phyloP scores from a whole-genome alignment of 345 rosid genomes.

The Durio zibethinus region DNA sequence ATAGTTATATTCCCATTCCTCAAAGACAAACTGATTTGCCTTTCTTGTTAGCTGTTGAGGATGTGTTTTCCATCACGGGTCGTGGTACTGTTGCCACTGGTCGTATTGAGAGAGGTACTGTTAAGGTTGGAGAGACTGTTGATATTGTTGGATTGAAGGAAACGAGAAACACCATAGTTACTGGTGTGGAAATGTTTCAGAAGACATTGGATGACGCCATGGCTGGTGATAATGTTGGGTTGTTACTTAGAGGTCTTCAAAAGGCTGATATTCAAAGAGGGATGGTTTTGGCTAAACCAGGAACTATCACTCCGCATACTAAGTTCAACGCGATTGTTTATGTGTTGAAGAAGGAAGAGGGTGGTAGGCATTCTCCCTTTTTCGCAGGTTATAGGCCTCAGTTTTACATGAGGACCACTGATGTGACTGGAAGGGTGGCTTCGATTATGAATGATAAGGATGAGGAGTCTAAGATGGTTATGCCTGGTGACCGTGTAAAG shows the following conservation, averaged over 20 bases:
- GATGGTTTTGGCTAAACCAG: conserved; percentile 92
- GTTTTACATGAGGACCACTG: conserved; percentile 95
- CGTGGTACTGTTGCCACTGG: conserved; percentile 95
- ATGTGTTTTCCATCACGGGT: conserved; percentile 86
- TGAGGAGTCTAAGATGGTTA: conserved; percentile 96
- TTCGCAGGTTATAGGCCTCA: conserved; percentile 88
- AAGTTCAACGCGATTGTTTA: conserved; percentile 73
- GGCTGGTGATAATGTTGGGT: conserved; percentile 92
- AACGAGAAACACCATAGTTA: conserved; percentile 65
- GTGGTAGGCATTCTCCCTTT: conserved; percentile 91
- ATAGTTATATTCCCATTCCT: conserved; percentile 77
- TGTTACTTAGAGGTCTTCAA: conserved; percentile 85
- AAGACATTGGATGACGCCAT: conserved; percentile 83
- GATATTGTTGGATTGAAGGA: conserved; percentile 84
- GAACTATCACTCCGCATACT: conserved; percentile 73
- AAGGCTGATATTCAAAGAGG: conserved; percentile 90
- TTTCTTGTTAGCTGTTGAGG: conserved; percentile 81
- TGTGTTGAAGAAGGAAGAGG: conserved; percentile 98
- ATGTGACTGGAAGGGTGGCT: conserved; percentile 82
- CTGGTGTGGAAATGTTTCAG: conserved; percentile 89
- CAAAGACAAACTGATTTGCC: conserved; percentile 82
- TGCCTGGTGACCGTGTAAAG: conserved; percentile 96
- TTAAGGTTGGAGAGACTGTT: conserved; percentile 73
- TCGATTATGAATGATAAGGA: conserved; percentile 82
- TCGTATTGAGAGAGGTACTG: conserved; percentile 79